These are phyloP conservation scores for Cotoneaster glaucophyllus DNA, from an alignment of 306 rosid genomes.

Conservation along the genomic window DNA sequence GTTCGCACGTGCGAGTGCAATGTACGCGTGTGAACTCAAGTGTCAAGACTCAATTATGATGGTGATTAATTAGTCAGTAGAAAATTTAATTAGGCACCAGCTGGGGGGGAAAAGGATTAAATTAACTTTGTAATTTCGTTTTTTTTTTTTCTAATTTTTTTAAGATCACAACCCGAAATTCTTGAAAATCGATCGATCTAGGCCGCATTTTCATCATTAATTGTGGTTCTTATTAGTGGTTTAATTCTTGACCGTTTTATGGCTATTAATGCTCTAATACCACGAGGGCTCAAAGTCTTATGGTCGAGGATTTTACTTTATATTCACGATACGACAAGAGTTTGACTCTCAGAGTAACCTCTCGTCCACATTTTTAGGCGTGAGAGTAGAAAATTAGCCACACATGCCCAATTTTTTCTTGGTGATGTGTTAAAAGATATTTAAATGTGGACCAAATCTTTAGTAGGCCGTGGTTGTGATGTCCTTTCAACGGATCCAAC, in stretches of 20 bases:
- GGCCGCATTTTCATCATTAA: neutral
- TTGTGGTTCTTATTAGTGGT: neutral
- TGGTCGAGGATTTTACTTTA: neutral
- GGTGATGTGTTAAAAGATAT: no score
- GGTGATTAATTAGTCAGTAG: neutral
- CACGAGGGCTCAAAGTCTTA: neutral
- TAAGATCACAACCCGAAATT: neutral
- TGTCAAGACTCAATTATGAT: neutral
- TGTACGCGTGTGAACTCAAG: neutral
- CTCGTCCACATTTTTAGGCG: neutral
- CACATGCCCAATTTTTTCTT: neutral
- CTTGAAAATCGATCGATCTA: neutral
- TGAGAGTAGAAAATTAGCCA: neutral
- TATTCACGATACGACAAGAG: neutral
- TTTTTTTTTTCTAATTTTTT: neutral
- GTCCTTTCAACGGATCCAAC: no score
- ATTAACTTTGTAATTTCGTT: neutral
- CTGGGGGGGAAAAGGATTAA: neutral
- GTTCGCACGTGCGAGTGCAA: neutral
- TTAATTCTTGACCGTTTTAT: neutral
- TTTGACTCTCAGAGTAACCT: neutral
- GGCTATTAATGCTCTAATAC: neutral
- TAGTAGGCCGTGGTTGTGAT: no score
- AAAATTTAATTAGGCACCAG: neutral
- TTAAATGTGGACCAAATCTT: no score